Evolutionary conservation across 2,329 filamentous ascomycete genomes (phyloP).

Genomic region (Colletotrichum caudatum): DNA sequence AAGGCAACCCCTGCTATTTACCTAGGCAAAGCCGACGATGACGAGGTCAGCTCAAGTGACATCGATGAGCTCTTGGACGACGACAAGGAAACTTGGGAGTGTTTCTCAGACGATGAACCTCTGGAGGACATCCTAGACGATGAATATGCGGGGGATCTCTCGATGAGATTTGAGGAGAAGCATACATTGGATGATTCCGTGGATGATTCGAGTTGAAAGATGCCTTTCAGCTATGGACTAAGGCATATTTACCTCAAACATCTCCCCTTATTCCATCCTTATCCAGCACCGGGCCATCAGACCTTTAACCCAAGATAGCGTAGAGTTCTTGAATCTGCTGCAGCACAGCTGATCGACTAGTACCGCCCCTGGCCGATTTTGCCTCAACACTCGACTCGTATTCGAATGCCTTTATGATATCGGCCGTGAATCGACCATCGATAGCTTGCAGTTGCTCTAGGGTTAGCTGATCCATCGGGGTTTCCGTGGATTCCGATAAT

Average conservation of each 20-base stretch:
- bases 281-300: not conserved
- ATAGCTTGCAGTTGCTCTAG: constrained; percentile 2
- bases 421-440: constrained; percentile 58
- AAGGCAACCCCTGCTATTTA: not conserved
- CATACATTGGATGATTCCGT: not conserved
- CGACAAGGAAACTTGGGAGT: not conserved
- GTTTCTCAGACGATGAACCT: not conserved
- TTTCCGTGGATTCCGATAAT: constrained; percentile 71
- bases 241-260: not conserved
- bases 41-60: not conserved
- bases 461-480: constrained; percentile 50
- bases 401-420: constrained; percentile 74
- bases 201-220: not conserved
- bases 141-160: not conserved
- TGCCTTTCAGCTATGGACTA: not conserved
- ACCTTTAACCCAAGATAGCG: constrained; percentile 49
- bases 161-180: not conserved
- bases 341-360: constrained; percentile 73
- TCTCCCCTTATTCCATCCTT: not conserved
- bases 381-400: constrained; percentile 80
- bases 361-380: constrained; percentile 75
- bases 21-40: not conserved
- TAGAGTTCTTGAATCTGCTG: constrained; percentile 67
- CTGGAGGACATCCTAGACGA: not conserved
- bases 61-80: not conserved